These are phyloP conservation scores for Plasmodium billcollinsi DNA, from an alignment of 169 alveolate genomes.

Conservation along the genomic window DNA sequence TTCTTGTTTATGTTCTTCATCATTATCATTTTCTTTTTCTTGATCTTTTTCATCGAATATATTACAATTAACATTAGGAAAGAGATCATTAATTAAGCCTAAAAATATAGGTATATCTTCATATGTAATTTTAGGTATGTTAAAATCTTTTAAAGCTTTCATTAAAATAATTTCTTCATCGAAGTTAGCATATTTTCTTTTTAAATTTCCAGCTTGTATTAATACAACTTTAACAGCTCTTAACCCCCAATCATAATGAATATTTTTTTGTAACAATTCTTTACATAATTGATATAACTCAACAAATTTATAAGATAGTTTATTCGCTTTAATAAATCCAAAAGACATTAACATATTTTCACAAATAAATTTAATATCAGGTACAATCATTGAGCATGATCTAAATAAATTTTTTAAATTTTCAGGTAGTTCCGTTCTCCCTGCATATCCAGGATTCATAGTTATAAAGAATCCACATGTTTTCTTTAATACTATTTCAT, in stretches of 20 bases:
- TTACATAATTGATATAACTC: constrained; percentile 91
- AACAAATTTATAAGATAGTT: constrained; percentile 94
- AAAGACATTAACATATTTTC: constrained; percentile 98
- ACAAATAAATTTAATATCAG: constrained; percentile 95
- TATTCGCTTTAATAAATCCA: constrained; percentile 95
- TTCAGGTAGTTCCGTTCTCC: constrained; percentile 98
- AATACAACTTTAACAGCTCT: constrained; percentile 97
- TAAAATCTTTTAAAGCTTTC: constrained; percentile 97
- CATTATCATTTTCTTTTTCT: neutral
- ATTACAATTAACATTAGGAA: constrained; percentile 88
- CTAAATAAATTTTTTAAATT: constrained; percentile 97
- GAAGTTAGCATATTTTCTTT: constrained; percentile 94
- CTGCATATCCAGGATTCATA: constrained; percentile 99
- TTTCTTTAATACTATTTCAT: constrained; percentile 82
- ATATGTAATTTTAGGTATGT: constrained; percentile 94
- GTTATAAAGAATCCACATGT: constrained; percentile 90
- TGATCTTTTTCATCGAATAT: constrained; percentile 11
- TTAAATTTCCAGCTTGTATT: constrained; percentile 96
- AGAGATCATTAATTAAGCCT: constrained; percentile 94
- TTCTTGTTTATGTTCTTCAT: neutral
- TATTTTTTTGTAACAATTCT: constrained; percentile 93
- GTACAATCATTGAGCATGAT: constrained; percentile 97
- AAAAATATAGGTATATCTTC: constrained; percentile 95
- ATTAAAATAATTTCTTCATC: constrained; percentile 94
- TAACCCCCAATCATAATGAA: constrained; percentile 98